Evolutionary conservation across 225 moss, liverwort and hornwort species (phyloP), one percentile per base, ranked within the genome.

Genomic region (Bryoerythrophyllum caledonicum): DNA sequence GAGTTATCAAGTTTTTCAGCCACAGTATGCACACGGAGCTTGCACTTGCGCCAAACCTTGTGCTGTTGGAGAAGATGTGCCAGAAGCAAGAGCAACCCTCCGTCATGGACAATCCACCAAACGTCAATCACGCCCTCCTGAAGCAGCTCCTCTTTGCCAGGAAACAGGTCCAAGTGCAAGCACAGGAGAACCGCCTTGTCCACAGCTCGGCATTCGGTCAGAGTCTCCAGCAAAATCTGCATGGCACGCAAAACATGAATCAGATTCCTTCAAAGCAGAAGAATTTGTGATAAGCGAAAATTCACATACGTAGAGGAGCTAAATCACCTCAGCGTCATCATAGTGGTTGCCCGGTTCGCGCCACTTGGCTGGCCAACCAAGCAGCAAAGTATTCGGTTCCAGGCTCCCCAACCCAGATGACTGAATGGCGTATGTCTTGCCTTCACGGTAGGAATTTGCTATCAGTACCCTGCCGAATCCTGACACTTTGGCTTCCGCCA

Each of bases 41-140:
- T 94, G 82, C 97, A 99, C 27, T 88, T 99, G 37, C 91, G 91
- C 97, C 97, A 99, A 16, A 93, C 82, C 68, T 86, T 95, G 76
- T 99, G 91, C 75, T 89, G 93, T 68, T 89, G 87, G 30, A 95
- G 70, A 17, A 99, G 89, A 71, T 99, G 91, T 24, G 97, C 94
- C 72, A 99, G 79, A 69, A 99, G 93, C 79, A 99, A 78, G 27
- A 95, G 88, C 83, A 99, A 74, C 14, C 95, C 97, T 72, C 95
- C 97, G 38, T 99, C 95, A 69, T 95, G 97, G 24, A 99, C 94
- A 80, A 99, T 90, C 97, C 97, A 99, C 97, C 97, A 99, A 3
- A 99, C 88, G 63, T 99, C 93, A 58, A 99, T 93, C 53, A 79
- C 80, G 65, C 97, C 97, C 79, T 95, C 95, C 34, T 95, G 94